Evolutionary conservation across 768 basidiomycete genomes (phyloP).

Genomic region (Amanita pseudoporphyria): DNA sequence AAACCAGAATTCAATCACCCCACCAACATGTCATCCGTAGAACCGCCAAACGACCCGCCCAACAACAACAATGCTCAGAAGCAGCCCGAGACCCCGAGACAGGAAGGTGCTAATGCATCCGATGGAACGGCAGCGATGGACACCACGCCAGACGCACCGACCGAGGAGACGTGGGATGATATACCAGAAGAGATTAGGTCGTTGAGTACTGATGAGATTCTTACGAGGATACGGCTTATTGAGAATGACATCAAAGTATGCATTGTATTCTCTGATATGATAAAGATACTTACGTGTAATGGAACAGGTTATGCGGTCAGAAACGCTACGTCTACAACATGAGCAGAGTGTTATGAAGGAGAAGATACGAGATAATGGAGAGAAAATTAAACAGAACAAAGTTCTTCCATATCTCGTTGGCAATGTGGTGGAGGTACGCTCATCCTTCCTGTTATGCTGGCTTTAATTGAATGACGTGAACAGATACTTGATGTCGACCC

Average conservation of each 20-base stretch:
- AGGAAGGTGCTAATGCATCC: conserved; percentile 22
- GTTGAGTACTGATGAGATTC: conserved; percentile 76
- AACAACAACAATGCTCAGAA: conserved; percentile 33
- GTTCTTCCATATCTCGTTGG: conserved; percentile 96
- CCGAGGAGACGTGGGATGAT: conserved; percentile 83
- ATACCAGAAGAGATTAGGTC: conserved; percentile 82
- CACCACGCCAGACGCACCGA: conserved; percentile 56
- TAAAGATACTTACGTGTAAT: conserved; percentile 3
- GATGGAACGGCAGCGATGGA: conserved; percentile 49
- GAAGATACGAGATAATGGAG: conserved; percentile 95
- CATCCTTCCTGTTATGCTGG: background rate
- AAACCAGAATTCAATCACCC: conserved; percentile 4
- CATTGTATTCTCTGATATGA: background rate
- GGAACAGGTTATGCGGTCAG: conserved; percentile 88
- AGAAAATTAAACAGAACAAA: conserved; percentile 99
- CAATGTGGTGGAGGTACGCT: conserved; percentile 91
- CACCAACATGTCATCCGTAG: conserved; percentile 43
- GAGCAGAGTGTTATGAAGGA: conserved; percentile 97
- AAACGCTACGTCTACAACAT: conserved; percentile 83
- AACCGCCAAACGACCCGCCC: conserved; percentile 39
- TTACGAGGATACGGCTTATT: conserved; percentile 83
- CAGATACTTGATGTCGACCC: conserved; percentile 94
- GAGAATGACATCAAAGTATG: conserved; percentile 94
- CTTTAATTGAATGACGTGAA: background rate
- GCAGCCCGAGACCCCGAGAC: conserved; percentile 28